These are phyloP conservation scores for Kondoa malvinella DNA, from an alignment of 768 basidiomycete genomes.

Conservation along the genomic window DNA sequence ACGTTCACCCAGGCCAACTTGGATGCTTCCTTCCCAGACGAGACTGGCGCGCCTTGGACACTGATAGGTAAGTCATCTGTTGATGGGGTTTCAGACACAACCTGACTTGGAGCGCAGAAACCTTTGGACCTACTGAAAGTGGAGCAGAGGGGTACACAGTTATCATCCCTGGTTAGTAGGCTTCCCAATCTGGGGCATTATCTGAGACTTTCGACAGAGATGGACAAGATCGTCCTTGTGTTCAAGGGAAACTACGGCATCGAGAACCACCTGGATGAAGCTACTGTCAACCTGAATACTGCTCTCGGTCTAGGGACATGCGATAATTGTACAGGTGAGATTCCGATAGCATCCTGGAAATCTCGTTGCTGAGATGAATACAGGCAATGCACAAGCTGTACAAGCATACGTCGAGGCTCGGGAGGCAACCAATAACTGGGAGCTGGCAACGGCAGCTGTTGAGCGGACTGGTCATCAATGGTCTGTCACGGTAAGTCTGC, in stretches of 20 bases:
- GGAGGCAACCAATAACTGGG: slow-evolving; percentile 25
- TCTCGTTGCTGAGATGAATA: too few species aligned
- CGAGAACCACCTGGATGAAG: neutral
- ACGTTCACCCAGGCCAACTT: slow-evolving; percentile 14
- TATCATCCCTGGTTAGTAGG: slow-evolving; percentile 20
- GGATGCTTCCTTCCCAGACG: neutral
- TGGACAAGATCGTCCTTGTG: slow-evolving; percentile 26
- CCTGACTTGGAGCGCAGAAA: too few species aligned
- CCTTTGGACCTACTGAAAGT: slow-evolving; percentile 18
- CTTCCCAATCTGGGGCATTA: too few species aligned
- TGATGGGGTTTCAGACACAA: too few species aligned
- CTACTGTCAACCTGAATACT: neutral
- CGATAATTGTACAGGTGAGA: neutral
- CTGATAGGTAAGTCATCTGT: too few species aligned
- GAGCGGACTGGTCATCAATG: slow-evolving; percentile 20
- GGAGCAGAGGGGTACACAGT: slow-evolving; percentile 18
- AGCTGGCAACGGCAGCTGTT: slow-evolving; percentile 16
- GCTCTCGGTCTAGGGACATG: neutral
- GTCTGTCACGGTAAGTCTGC: slow-evolving; percentile 4
- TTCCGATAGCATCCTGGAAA: too few species aligned
- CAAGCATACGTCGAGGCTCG: slow-evolving; percentile 25
- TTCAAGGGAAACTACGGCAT: slow-evolving; percentile 17
- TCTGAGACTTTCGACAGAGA: too few species aligned
- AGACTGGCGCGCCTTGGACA: neutral
- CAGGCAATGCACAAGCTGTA: slow-evolving; percentile 20